Evolutionary conservation across 345 rosid species (phyloP).

Genomic region (Schrenkiella parvula): DNA sequence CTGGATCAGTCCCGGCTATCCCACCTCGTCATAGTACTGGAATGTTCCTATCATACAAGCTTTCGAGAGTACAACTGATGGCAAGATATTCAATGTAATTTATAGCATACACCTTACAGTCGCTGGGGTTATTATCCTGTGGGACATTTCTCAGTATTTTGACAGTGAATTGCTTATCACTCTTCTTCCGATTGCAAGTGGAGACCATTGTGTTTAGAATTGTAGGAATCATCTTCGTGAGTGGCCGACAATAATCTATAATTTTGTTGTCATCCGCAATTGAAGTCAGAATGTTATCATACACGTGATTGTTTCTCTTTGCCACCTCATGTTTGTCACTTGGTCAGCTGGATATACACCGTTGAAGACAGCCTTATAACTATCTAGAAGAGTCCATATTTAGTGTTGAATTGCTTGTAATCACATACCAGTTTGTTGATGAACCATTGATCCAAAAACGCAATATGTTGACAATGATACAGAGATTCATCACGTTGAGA

Average conservation of each 20-base stretch:
- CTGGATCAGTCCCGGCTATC: too few species aligned
- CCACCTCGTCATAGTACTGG: too few species aligned
- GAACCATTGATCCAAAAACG: background rate
- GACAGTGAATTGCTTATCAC: background rate
- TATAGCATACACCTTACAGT: background rate
- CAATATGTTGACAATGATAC: background rate
- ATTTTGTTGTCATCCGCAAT: too few species aligned
- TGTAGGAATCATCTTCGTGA: background rate
- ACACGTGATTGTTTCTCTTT: too few species aligned
- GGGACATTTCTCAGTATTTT: background rate
- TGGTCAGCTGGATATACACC: background rate
- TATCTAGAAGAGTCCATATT: too few species aligned
- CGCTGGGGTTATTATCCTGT: background rate
- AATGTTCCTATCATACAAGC: background rate
- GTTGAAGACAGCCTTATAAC: too few species aligned
- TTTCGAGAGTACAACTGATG: background rate
- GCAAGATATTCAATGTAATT: background rate
- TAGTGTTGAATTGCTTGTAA: too few species aligned
- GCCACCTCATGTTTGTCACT: background rate
- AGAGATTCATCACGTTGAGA: background rate
- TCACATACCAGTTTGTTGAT: background rate
- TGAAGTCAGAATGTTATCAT: background rate
- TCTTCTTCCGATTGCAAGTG: background rate
- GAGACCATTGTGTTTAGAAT: background rate
- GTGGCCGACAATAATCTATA: background rate